Evolutionary conservation across 768 basidiomycete species (phyloP).

Genomic region (Plicaturopsis crispa): DNA sequence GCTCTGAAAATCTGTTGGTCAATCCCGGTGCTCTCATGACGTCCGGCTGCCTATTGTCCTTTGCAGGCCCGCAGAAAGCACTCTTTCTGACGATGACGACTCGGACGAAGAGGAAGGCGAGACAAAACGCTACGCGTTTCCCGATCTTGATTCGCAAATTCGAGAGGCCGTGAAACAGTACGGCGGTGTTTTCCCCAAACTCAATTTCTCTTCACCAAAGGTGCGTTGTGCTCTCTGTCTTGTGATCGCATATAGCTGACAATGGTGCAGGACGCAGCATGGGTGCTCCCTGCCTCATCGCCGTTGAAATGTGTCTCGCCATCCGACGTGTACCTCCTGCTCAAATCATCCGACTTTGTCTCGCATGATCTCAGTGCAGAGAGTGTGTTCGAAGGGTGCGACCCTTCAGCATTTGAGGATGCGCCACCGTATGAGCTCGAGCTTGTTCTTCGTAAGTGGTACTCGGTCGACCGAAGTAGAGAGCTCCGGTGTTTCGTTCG

Average conservation of each 20-base stretch:
- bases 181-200: slow-evolving; percentile 88
- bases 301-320: slow-evolving; percentile 85
- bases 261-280: slow-evolving; percentile 73
- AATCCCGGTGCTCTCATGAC: neutral
- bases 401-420: slow-evolving; percentile 7
- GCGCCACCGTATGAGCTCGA: slow-evolving; percentile 54
- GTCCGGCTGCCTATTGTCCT: neutral
- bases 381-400: slow-evolving; percentile 64
- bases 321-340: slow-evolving; percentile 82
- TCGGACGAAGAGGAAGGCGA: slow-evolving; percentile 31
- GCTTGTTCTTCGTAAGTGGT: slow-evolving; percentile 88
- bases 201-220: slow-evolving; percentile 94
- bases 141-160: slow-evolving; percentile 72
- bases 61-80: slow-evolving; percentile 32
- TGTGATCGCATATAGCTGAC: neutral
- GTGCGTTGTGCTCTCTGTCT: slow-evolving; percentile 25
- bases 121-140: slow-evolving; percentile 53
- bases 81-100: slow-evolving; percentile 50
- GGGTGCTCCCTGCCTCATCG: slow-evolving; percentile 79
- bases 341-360: slow-evolving; percentile 91
- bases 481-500: slow-evolving; percentile 92
- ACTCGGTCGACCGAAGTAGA: slow-evolving; percentile 72
- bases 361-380: slow-evolving; percentile 63
- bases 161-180: slow-evolving; percentile 56
- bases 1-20: slow-evolving; percentile 72